Conservation (phyloP, 2,329 filamentous ascomycete species). For the Elsinoe perseae region DNA sequence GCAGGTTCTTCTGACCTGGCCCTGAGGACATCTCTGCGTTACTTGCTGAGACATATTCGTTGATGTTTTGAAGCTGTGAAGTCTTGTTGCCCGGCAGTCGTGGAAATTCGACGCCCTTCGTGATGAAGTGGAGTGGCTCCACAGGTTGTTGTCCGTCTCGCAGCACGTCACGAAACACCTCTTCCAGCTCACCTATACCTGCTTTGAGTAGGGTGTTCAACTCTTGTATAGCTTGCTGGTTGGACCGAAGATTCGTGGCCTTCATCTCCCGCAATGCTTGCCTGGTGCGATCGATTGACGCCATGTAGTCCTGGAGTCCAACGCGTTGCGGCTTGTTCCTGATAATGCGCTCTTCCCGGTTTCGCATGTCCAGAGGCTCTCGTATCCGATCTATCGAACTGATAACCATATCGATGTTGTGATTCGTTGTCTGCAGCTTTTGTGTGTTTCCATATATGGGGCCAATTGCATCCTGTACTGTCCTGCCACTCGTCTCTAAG, state of each 20-base stretch:
- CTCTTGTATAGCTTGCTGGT: constrained; percentile 79
- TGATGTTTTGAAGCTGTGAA: constrained; percentile 69
- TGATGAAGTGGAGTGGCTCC: constrained; percentile 87
- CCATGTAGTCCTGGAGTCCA: constrained; percentile 76
- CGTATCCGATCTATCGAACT: constrained; percentile 80
- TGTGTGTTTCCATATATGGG: constrained; percentile 91
- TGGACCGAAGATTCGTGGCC: constrained; percentile 82
- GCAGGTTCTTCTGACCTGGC: constrained; percentile 31
- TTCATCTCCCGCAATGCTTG: constrained; percentile 78
- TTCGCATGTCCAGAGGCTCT: constrained; percentile 87
- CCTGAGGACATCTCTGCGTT: constrained; percentile 23
- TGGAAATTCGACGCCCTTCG: constrained; percentile 71
- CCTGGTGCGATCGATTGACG: constrained; percentile 80
- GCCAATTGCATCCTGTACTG: constrained; percentile 82
- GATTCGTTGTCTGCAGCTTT: constrained; percentile 75
- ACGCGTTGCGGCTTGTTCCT: constrained; percentile 67
- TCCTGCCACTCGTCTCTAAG: constrained; percentile 80
- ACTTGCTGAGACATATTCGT: constrained; percentile 40
- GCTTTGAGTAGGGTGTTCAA: constrained; percentile 68
- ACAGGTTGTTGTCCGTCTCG: constrained; percentile 70
- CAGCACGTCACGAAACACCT: constrained; percentile 71
- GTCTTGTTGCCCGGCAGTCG: constrained; percentile 67
- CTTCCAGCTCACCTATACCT: constrained; percentile 76
- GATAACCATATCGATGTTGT: constrained; percentile 80
- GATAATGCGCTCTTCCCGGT: constrained; percentile 85